These are phyloP conservation scores for Yamadazyma conglobata DNA, from an alignment of 1,139 yeast species.

Conservation along the genomic window DNA sequence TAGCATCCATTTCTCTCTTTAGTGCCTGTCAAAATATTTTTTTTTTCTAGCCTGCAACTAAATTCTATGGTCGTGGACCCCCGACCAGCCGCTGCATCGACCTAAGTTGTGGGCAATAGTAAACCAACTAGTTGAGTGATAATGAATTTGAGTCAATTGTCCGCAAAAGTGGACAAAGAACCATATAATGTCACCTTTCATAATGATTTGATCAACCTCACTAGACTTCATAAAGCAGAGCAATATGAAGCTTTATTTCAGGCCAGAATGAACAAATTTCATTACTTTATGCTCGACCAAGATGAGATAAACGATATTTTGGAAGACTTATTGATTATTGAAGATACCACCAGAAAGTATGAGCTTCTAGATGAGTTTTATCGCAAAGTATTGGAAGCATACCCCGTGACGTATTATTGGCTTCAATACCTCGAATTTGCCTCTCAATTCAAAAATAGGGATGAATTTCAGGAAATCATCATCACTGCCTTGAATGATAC, in stretches of 20 bases:
- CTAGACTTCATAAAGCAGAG: constrained; percentile 10
- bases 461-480: constrained; percentile 15
- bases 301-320: constrained; percentile 27
- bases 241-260: constrained; percentile 13
- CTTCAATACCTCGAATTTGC: constrained; percentile 16
- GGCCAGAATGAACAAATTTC: constrained; percentile 20
- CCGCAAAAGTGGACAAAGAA: constrained; percentile 8
- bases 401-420: constrained; percentile 22
- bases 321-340: constrained; percentile 20
- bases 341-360: constrained; percentile 12
- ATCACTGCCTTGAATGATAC: constrained; percentile 25
- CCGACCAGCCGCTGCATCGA: too few relatives aligned
- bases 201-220: constrained; percentile 19
- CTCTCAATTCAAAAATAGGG: constrained; percentile 4
- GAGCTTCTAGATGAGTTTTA: constrained; percentile 19
- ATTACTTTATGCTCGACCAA: constrained; percentile 18
- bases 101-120: too few relatives aligned
- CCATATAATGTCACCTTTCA: constrained; percentile 18
- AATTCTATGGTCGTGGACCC: too few relatives aligned
- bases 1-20: constrained; percentile 92
- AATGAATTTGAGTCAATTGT: constrained; percentile 7
- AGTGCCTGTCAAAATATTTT: too few relatives aligned
- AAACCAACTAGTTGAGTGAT: too few relatives aligned
- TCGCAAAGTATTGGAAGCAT: constrained; percentile 15
- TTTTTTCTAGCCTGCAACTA: too few relatives aligned